Conservation (phyloP, 768 basidiomycete species). For the Auriculariales sp. region DNA sequence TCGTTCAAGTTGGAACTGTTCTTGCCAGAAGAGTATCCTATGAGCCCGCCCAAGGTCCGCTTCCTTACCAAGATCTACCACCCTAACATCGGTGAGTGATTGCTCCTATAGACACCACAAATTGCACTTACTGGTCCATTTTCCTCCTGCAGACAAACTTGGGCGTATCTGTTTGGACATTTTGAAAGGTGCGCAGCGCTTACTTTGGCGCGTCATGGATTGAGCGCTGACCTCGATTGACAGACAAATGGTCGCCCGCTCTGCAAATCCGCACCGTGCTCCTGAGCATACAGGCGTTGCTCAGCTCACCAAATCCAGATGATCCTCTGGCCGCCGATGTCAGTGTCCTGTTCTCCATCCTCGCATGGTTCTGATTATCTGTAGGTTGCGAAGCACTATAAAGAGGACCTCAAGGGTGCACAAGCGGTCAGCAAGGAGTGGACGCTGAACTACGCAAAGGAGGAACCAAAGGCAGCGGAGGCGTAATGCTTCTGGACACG, state of each 20-base stretch:
- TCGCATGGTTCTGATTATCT: slow-evolving; percentile 91
- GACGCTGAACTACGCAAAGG: too few species aligned
- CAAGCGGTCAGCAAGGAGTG: too few species aligned
- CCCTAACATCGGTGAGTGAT: slow-evolving; percentile 84
- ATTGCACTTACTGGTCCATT: neutral
- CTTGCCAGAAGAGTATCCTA: slow-evolving; percentile 97
- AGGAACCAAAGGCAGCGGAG: too few species aligned
- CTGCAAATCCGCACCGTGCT: slow-evolving; percentile 97
- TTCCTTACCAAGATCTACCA: slow-evolving; percentile 98
- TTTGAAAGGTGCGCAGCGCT: slow-evolving; percentile 57
- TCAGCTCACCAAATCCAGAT: slow-evolving; percentile 93
- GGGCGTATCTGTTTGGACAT: slow-evolving; percentile 98
- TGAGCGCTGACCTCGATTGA: neutral
- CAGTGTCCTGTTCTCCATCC: slow-evolving; percentile 80
- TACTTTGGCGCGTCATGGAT: neutral
- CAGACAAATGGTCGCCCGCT: slow-evolving; percentile 99
- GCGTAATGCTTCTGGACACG: too few species aligned
- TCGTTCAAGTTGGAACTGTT: slow-evolving; percentile 94
- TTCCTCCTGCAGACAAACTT: slow-evolving; percentile 62
- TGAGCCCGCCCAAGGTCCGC: slow-evolving; percentile 97
- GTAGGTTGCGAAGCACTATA: too few species aligned
- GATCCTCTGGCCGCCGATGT: slow-evolving; percentile 90
- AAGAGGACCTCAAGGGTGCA: too few species aligned
- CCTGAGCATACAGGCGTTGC: slow-evolving; percentile 90
- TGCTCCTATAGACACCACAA: too few species aligned